Evolutionary conservation across 2,329 filamentous ascomycete genomes (phyloP), one percentile per base, ranked within the genome.

Genomic region (Ilyonectria destructans): DNA sequence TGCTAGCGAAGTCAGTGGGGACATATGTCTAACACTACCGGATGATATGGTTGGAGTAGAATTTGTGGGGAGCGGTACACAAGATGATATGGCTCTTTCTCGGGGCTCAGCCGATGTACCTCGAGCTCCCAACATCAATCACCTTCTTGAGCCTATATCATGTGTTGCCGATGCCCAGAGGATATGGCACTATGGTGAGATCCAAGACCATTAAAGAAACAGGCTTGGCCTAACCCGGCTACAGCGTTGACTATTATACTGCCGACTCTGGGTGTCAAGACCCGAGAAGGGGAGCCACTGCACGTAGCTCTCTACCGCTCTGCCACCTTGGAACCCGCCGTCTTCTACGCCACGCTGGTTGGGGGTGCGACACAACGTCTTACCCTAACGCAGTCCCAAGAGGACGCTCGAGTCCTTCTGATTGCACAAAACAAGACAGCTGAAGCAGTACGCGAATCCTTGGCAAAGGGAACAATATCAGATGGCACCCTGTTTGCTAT

Each of bases 351-450:
- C 48, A 31, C 26, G 6, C 26, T 52, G 8, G 26, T n/a, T 17
- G 48, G 48, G 2, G 48, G 26, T 31, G 26, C 48, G 26, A 31
- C 29, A 12, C 48, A 52, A 5, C 48, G 26, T 19, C 17, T 52
- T 4, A 33, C 48, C 48, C 48, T 31, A 13, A 52, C 48, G 17
- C 26, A 52, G 15, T 52, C 48, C 3, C 48, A 17, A 6, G 29
- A n/a, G 17, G 48, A 52, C 8, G 48, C 48, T 1, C 48, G 48
- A 5, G 48, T 52, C 15, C 26, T 52, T 8, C 9, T 33, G 48
- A 52, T 52, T 33, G 48, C 48, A 6, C 48, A 52, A n/a, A 52
- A 29, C 26, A 52, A 52, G 48, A 52, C 48, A n/a, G 48, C 48
- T 2, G 48, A 52, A 19, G 48, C 48, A 12, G 48, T 52, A 21